Percentiles rank a stretch among this genome's conserved stretches.
Evolutionary conservation across 2,329 filamentous ascomycete genomes (phyloP).

Genomic region (Paramyrothecium sp.): DNA sequence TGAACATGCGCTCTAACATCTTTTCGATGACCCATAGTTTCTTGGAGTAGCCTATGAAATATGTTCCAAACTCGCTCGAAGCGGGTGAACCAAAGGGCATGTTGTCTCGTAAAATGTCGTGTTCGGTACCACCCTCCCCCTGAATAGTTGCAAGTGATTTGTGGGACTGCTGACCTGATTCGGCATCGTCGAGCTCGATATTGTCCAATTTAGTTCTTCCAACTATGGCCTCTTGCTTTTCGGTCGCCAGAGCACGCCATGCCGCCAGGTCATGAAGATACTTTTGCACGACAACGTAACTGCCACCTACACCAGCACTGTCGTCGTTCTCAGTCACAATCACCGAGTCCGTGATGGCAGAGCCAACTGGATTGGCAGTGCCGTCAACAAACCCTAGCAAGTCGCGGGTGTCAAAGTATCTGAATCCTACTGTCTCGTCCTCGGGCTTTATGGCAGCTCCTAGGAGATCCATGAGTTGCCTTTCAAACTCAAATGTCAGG

Average conservation of each 20-base stretch:
- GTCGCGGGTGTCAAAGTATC: conserved; percentile 59
- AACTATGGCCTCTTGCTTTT: conserved; percentile 55
- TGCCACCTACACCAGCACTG: conserved; percentile 40
- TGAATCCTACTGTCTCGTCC: conserved; percentile 55
- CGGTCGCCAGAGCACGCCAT: conserved; percentile 45
- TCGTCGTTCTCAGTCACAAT: conserved; percentile 42
- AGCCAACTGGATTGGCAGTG: conserved; percentile 55
- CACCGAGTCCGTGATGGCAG: conserved; percentile 37
- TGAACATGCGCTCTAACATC: conserved; percentile 58
- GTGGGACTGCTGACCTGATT: conserved; percentile 46
- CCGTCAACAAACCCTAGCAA: conserved; percentile 60
- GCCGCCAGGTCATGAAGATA: conserved; percentile 51
- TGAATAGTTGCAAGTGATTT: conserved; percentile 55
- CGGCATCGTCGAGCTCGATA: conserved; percentile 52
- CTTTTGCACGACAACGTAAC: conserved; percentile 60
- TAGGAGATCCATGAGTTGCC: conserved; percentile 48
- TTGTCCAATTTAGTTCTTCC: conserved; percentile 59
- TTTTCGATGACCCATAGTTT: conserved; percentile 55
- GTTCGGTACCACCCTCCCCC: conserved; percentile 47
- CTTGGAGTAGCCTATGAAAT: conserved; percentile 55
- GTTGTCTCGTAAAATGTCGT: conserved; percentile 55
- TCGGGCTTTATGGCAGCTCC: conserved; percentile 44
- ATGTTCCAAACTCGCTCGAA: conserved; percentile 51
- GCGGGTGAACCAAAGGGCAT: conserved; percentile 59
- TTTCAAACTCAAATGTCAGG: conserved; percentile 57